Conservation (phyloP, 1,284 basidiomycete genomes). For the Moesziomyces parantarcticus region DNA sequence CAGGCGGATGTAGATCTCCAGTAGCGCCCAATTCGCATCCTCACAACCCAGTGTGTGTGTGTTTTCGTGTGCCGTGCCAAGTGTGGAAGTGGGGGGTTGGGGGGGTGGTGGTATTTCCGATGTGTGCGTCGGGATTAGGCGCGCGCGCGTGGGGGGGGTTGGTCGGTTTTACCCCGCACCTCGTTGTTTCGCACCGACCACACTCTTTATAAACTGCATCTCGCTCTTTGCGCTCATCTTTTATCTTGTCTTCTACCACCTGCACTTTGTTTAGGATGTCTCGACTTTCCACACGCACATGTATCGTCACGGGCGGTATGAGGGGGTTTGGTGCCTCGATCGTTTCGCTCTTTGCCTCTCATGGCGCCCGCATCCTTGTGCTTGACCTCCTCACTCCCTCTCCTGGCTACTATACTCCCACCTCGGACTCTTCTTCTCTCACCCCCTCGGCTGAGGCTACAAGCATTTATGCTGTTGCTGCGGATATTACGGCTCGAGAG, state of each 20-base stretch:
- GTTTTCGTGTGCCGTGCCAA: too few species aligned
- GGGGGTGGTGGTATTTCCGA: too few species aligned
- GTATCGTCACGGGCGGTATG: slow-evolving; percentile 30
- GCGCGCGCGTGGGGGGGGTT: neutral
- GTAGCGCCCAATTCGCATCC: too few species aligned
- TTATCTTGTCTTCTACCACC: too few species aligned
- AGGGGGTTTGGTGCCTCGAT: slow-evolving; percentile 35
- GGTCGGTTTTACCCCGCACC: neutral
- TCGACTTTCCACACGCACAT: neutral
- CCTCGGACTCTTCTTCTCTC: neutral
- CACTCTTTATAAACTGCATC: too few species aligned
- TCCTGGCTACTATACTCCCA: slow-evolving; percentile 12
- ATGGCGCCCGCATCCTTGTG: slow-evolving; percentile 16
- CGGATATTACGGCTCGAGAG: slow-evolving; percentile 16
- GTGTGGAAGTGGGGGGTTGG: too few species aligned
- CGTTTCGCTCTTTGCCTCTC: slow-evolving; percentile 17
- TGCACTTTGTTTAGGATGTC: too few species aligned
- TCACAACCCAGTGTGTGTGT: too few species aligned
- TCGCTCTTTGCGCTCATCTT: too few species aligned
- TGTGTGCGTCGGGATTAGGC: too few species aligned
- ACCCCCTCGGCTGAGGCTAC: neutral
- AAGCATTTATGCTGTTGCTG: slow-evolving; percentile 13
- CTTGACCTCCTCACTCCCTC: slow-evolving; percentile 17
- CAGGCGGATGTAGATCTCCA: slow-evolving; percentile 29
- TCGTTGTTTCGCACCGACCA: too few species aligned